phyloP scores from a whole-genome alignment of 2,329 filamentous ascomycete species.

The Herpotrichia juniperi region DNA sequence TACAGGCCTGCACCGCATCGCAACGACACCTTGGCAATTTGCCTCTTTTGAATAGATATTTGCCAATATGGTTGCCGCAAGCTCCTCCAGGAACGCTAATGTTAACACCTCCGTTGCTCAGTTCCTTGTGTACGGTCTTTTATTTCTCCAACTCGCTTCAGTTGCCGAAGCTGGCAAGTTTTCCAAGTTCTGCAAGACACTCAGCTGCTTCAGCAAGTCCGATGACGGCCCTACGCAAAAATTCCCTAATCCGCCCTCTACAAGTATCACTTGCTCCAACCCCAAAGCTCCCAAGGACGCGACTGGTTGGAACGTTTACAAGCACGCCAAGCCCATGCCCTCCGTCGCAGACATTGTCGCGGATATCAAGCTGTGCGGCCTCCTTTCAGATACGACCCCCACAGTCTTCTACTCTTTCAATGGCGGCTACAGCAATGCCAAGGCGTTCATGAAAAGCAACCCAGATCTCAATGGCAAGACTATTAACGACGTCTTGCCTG shows the following conservation, averaged over 20 bases:
- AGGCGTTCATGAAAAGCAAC: neutral
- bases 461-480: neutral
- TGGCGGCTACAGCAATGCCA: neutral
- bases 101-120: neutral
- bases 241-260: neutral
- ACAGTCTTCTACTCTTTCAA: neutral
- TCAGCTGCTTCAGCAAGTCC: conserved; percentile 2
- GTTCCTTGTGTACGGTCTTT: conserved; percentile 7
- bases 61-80: conserved; percentile 3
- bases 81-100: neutral
- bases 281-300: conserved; percentile 1
- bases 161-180: conserved; percentile 3
- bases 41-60: neutral
- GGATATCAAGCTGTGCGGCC: neutral
- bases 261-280: conserved; percentile 2
- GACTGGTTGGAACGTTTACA: neutral
- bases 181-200: conserved; percentile 3
- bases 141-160: conserved; percentile 5
- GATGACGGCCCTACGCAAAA: neutral
- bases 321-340: neutral
- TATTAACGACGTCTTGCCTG: neutral
- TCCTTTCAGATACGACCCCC: neutral
- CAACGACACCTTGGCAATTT: neutral
- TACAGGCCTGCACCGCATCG: too few relatives aligned
- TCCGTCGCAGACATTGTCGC: neutral